These are phyloP conservation scores for Penicillium flavigenum DNA, from an alignment of 495 filamentous ascomycete genomes.

Conservation along the genomic window DNA sequence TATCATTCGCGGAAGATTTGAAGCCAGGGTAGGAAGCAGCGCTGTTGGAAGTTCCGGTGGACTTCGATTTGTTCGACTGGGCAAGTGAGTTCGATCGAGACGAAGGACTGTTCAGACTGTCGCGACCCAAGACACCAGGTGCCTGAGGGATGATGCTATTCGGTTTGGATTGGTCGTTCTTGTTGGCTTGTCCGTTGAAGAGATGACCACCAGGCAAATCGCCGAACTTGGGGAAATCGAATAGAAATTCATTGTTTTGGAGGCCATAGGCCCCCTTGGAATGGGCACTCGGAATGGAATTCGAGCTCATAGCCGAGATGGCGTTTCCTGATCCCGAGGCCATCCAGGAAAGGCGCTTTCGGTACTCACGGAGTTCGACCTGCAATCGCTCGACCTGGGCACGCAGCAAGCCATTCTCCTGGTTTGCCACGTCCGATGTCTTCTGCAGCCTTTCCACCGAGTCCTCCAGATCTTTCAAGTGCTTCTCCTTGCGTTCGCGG, in stretches of 20 bases:
- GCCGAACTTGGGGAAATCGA: constrained; percentile 94
- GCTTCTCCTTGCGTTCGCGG: constrained; percentile 96
- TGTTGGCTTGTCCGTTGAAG: constrained; percentile 44
- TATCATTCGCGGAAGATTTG: constrained; percentile 34
- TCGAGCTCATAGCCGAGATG: constrained; percentile 50
- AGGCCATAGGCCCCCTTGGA: constrained; percentile 46
- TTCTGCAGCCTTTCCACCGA: constrained; percentile 94
- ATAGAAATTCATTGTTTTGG: constrained; percentile 82
- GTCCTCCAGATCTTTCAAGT: constrained; percentile 91
- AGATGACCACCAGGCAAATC: constrained; percentile 65
- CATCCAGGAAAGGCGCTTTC: constrained; percentile 73
- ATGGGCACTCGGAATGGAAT: constrained; percentile 39
- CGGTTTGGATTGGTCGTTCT: constrained; percentile 35
- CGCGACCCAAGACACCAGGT: constrained; percentile 38
- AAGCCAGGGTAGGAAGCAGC: constrained; percentile 20
- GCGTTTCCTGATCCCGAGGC: constrained; percentile 42
- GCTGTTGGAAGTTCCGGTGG: constrained; percentile 21
- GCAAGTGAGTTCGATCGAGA: constrained; percentile 8
- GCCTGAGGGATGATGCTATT: constrained; percentile 24
- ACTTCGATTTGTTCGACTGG: constrained; percentile 9
- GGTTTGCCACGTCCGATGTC: constrained; percentile 73
- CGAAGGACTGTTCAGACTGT: constrained; percentile 18
- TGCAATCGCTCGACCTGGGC: constrained; percentile 85
- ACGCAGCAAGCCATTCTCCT: constrained; percentile 82
- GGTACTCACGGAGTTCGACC: constrained; percentile 82